Percentiles rank a stretch among this genome's conserved stretches.
Conservation (phyloP, 2,329 filamentous ascomycete species). For the Blastomyces parvus region DNA sequence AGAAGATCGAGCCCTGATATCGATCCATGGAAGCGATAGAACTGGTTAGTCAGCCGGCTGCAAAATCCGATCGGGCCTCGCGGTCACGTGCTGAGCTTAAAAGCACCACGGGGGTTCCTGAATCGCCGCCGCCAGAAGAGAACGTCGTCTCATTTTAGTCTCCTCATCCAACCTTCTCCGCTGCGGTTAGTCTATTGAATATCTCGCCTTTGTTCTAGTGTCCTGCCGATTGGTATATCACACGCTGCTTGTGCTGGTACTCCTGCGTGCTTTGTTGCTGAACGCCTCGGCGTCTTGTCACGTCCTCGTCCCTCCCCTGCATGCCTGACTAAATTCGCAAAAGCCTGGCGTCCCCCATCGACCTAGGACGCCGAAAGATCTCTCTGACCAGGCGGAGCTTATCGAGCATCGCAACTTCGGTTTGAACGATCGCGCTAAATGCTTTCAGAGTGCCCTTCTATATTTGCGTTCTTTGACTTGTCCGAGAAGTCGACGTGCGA, state of each 20-base stretch:
- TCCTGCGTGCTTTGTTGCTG: constrained; percentile 3
- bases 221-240: background rate
- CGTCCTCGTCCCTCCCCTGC: constrained; percentile 1
- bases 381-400: background rate
- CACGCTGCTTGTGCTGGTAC: background rate
- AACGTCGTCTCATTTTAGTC: background rate
- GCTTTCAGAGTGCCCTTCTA: background rate
- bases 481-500: background rate
- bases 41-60: constrained; percentile 1
- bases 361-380: background rate
- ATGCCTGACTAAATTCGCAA: constrained; percentile 7
- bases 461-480: background rate
- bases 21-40: background rate
- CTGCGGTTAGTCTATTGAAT: background rate
- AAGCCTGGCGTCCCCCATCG: constrained; percentile 7
- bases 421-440: constrained; percentile 6
- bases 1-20: background rate
- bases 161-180: background rate
- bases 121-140: constrained; percentile 7
- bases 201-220: background rate
- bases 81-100: constrained; percentile 4
- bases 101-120: constrained; percentile 1
- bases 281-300: constrained; percentile 6
- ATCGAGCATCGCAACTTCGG: background rate
- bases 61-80: background rate